A percentile compares a stretch with the other conserved stretches of the same genome.
Conservation (phyloP, 2,329 filamentous ascomycete species). For the Botrytis hyacinthi region DNA sequence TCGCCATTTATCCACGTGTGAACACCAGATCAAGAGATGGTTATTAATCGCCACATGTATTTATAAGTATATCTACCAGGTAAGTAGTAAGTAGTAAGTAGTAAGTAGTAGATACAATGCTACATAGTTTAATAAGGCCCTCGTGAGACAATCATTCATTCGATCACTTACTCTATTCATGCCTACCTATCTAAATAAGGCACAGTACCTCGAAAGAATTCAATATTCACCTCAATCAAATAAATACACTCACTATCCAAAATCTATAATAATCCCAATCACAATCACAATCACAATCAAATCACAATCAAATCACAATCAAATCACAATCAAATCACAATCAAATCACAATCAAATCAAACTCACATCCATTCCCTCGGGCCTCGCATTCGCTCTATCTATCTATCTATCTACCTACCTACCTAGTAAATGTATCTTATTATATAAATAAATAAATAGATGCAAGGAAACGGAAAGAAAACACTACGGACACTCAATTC, state of each 20-base stretch:
- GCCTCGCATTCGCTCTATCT: too few relatives aligned
- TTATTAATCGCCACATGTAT: background rate
- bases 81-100: background rate
- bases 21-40: background rate
- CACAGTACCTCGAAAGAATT: background rate
- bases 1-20: background rate
- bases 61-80: background rate
- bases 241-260: background rate
- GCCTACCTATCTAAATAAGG: too few relatives aligned
- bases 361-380: too few relatives aligned
- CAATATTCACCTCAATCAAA: background rate
- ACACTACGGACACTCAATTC: background rate
- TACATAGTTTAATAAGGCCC: background rate
- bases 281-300: background rate
- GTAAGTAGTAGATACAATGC: background rate
- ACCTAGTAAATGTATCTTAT: too few relatives aligned
- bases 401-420: too few relatives aligned
- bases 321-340: background rate
- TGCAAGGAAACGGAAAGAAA: background rate
- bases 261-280: background rate
- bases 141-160: background rate
- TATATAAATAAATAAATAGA: too few relatives aligned
- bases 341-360: too few relatives aligned
- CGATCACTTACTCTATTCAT: background rate
- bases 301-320: background rate